These are phyloP conservation scores for Dactylonectria macrodidyma DNA, from an alignment of 2,329 filamentous ascomycete genomes.

Conservation along the genomic window DNA sequence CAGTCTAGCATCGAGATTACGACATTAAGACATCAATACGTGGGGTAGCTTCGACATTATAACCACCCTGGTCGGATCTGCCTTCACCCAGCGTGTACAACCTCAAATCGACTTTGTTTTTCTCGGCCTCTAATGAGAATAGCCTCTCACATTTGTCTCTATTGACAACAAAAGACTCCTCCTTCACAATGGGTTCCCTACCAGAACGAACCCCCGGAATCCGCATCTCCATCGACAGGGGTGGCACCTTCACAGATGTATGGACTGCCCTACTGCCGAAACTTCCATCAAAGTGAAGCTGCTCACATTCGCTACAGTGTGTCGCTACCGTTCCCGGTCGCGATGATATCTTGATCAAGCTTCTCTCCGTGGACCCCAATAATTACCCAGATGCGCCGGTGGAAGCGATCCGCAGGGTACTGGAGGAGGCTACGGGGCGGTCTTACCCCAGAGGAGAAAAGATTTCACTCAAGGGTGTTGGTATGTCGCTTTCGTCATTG, in stretches of 20 bases:
- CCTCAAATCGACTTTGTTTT: background rate
- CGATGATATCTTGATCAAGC: conserved; percentile 85
- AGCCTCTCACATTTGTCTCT: no score
- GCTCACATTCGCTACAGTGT: conserved; percentile 59
- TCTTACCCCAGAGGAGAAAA: conserved; percentile 84
- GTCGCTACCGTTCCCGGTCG: conserved; percentile 83
- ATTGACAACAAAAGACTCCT: background rate
- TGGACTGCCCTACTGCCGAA: background rate
- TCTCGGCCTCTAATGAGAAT: background rate
- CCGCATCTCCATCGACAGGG: conserved; percentile 82
- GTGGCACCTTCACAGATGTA: conserved; percentile 87
- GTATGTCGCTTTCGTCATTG: background rate
- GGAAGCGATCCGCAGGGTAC: conserved; percentile 89
- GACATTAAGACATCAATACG: background rate
- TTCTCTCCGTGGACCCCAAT: conserved; percentile 88
- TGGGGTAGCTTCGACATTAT: background rate
- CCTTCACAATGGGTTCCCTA: conserved; percentile 27
- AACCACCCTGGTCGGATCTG: background rate
- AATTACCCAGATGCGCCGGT: conserved; percentile 93
- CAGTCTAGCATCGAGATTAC: no score
- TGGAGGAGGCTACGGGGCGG: conserved; percentile 79
- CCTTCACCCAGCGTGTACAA: background rate
- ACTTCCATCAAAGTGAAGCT: background rate
- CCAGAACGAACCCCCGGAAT: conserved; percentile 65
- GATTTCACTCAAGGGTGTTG: conserved; percentile 55